Base-by-base conservation (phyloP, 2,329 filamentous ascomycete species). In the Annulohypoxylon truncatum region DNA sequence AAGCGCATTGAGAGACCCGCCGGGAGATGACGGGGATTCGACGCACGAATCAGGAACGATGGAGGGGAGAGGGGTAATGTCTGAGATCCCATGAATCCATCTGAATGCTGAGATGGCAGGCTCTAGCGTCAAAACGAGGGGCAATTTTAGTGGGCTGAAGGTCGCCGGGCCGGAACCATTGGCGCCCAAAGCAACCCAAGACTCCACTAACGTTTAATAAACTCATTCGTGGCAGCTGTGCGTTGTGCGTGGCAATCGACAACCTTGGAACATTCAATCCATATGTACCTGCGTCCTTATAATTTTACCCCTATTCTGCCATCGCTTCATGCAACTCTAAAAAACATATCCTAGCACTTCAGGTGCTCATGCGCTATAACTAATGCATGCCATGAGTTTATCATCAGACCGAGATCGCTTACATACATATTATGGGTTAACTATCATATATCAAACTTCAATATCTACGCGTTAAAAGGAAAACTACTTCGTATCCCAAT, bases 121-220 rank as follows among this genome's bases (percentile, higher is more conserved):
- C 33, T 26, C 33, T 42, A 53, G 46, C 22, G 44, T 24, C 29
- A 47, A 26, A 40, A 44, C 33, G 47, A 59, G 52, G 31, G 55
- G 47, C 33, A 12, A 28, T 51, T 50, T 60, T 61, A 66, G 46
- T 52, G 55, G 59, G 20, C 50, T 59, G 35, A 20, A 15, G 57
- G 18, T 13, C 42, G 53, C 56, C 50, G 55, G 60, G 29, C 38
- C 29, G 53, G 53, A 44, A n/a, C 31, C 47, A 53, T 69, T 67
- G 67, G 56, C 67, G 67, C 67, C 67, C 64, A 69, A 69, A 59
- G 59, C 31, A 55, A 66, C 66, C 62, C 40, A 50, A 63, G 20
- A 51, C 57, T 20, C 66, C 50, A 28, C 58, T 38, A 62, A 56
- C n/a, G 13, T 59, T 44, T 31, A 53, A 50, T 52, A 40, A 42